Conservation (phyloP, 805 yeast genomes). For the Yarrowia sp. region DNA sequence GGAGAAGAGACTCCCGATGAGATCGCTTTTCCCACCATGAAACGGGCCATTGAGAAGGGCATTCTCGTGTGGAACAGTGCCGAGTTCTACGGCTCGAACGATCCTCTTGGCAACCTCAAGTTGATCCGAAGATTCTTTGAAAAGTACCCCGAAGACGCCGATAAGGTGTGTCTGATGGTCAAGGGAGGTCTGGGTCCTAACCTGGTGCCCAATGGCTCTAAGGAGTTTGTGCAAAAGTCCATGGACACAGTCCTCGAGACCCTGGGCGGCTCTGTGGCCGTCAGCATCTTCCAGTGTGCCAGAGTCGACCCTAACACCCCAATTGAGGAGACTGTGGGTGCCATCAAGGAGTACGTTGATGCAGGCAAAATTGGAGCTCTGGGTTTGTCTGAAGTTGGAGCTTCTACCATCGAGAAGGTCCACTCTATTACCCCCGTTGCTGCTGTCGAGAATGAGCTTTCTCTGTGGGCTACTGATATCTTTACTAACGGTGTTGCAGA, state of each 20-base stretch:
- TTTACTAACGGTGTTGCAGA: slow-evolving; percentile 67
- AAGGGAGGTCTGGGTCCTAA: slow-evolving; percentile 66
- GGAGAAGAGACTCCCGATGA: slow-evolving; percentile 59
- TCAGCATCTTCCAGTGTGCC: slow-evolving; percentile 73
- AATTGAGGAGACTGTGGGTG: slow-evolving; percentile 63
- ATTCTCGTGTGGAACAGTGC: slow-evolving; percentile 72
- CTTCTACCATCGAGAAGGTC: slow-evolving; percentile 67
- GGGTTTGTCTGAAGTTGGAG: slow-evolving; percentile 76
- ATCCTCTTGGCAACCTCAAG: slow-evolving; percentile 59
- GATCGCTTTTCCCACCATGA: slow-evolving; percentile 61
- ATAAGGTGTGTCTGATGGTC: slow-evolving; percentile 65
- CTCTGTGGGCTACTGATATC: slow-evolving; percentile 71
- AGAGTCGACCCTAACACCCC: slow-evolving; percentile 66
- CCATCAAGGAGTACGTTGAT: slow-evolving; percentile 64
- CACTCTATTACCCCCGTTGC: slow-evolving; percentile 61
- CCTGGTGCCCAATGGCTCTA: slow-evolving; percentile 58
- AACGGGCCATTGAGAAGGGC: slow-evolving; percentile 59
- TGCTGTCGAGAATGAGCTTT: slow-evolving; percentile 80
- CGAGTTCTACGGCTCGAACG: slow-evolving; percentile 73
- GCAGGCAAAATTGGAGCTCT: slow-evolving; percentile 71
- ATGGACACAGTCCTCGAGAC: slow-evolving; percentile 54
- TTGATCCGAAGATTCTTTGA: slow-evolving; percentile 64
- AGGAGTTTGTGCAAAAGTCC: slow-evolving; percentile 57
- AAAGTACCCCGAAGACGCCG: slow-evolving; percentile 62
- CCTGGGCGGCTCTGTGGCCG: slow-evolving; percentile 44